Base-by-base conservation (phyloP, 495 filamentous ascomycete species). In the Massariosphaeria phaeospora region DNA sequence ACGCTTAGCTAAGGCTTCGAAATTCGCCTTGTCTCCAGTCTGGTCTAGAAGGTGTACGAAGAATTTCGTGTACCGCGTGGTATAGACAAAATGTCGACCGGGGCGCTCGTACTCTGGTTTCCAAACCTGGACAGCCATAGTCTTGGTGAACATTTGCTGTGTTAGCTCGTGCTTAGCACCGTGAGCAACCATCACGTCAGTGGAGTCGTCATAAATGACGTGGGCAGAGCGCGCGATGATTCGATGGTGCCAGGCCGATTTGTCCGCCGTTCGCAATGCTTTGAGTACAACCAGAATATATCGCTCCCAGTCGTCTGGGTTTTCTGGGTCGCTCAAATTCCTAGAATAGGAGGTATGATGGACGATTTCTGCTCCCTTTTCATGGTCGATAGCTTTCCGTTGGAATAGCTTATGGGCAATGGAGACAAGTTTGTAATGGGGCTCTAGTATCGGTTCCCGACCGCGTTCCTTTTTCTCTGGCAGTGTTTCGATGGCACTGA, bases 211-310 rank as follows among this genome's bases (percentile, higher is more conserved):
- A 62, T 86, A 95, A 23, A 91, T 72, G 42, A 95, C 79, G 60
- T 83, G 81, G 9, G 89, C 90, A 59, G 80, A 74, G 29, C 90
- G 83, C 41, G 81, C 79, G 57, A 86, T 85, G 74, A 99, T 89
- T 1, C 93, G 85, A 63, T 99, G 93, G 66, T 99, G 93, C 93
- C 93, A 99, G 63, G 95, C 89, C 2, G 86, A 83, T 70, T 96
- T 95, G 64, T 99, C 93, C 20, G 88, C 88, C 41, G 79, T 81
- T 54, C 88, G 85, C 46, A 97, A 77, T 43, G 80, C 79, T 46
- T 80, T 83, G 41, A 97, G 70, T 2, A 84, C 80, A 43, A 81
- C 75, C 9, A 93, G 76, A 21, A 91, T 77, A 59, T 87, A 94
- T 10, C 74, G 63, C 41, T 87, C 82, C 86, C 91, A 98, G 13